Evolutionary conservation across 2,329 filamentous ascomycete genomes (phyloP).

Genomic region (Colletotrichum lupini): DNA sequence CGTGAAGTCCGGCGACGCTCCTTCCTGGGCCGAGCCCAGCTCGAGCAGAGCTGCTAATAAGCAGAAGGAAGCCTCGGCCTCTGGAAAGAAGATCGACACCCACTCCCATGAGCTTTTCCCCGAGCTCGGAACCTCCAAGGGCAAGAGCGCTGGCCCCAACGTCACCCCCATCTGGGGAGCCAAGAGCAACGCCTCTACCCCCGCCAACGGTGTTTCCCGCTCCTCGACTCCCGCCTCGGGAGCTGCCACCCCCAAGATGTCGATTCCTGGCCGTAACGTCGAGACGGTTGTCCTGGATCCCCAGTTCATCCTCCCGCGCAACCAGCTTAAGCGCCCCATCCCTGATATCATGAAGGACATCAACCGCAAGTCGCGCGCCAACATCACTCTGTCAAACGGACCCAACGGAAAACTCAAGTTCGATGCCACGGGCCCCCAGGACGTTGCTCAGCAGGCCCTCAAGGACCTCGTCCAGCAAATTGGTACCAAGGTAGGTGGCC

Average conservation of each 20-base stretch:
- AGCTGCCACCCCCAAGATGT: conserved; percentile 66
- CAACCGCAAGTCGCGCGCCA: conserved; percentile 90
- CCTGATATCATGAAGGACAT: conserved; percentile 89
- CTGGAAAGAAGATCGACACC: conserved; percentile 73
- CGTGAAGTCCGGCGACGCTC: conserved; percentile 60
- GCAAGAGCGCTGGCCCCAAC: conserved; percentile 70
- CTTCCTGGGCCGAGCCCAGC: conserved; percentile 59
- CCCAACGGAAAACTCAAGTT: conserved; percentile 81
- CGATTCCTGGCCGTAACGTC: conserved; percentile 84
- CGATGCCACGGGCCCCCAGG: conserved; percentile 84
- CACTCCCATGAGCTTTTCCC: conserved; percentile 93
- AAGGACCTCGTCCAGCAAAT: conserved; percentile 91
- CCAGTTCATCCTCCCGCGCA: conserved; percentile 79
- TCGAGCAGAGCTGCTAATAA: conserved; percentile 76
- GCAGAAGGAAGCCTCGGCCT: conserved; percentile 66
- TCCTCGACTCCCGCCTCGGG: conserved; percentile 73
- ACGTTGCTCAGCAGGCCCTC: conserved; percentile 86
- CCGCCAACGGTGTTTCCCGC: conserved; percentile 66
- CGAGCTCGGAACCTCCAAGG: conserved; percentile 78
- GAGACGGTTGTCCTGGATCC: conserved; percentile 81
- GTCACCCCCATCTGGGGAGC: conserved; percentile 82
- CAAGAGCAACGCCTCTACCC: conserved; percentile 69
- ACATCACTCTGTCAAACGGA: conserved; percentile 80
- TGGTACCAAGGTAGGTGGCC: conserved; percentile 77
- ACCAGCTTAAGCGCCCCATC: conserved; percentile 85